Evolutionary conservation across 257 asterid genomes (phyloP).

Genomic region (Ilex aquifolium): DNA sequence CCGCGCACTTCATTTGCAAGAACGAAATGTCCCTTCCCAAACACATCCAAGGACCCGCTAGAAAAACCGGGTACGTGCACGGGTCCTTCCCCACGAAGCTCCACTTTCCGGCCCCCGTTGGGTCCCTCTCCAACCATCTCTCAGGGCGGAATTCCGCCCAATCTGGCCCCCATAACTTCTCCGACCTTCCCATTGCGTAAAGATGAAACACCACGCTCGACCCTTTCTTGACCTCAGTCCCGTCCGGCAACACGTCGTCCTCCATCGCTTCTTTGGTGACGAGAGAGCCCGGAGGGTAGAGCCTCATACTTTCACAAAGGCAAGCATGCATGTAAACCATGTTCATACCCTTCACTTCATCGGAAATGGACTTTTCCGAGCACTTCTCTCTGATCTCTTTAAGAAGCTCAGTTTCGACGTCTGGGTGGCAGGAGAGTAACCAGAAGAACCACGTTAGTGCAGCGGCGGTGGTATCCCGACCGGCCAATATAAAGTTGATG

Average conservation of each 20-base stretch:
- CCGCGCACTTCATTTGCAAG: constrained; percentile 15
- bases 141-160: constrained; percentile 2
- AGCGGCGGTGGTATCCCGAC: constrained; percentile 15
- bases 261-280: constrained; percentile 6
- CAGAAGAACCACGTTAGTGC: constrained; percentile 19
- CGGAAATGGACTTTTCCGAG: neutral
- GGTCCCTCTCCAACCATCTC: constrained; percentile 14
- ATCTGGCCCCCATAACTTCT: constrained; percentile 14
- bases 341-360: neutral
- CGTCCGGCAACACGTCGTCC: constrained; percentile 14
- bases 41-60: constrained; percentile 18
- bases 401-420: constrained; percentile 8
- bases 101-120: neutral
- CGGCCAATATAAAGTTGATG: constrained; percentile 6
- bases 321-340: constrained; percentile 14
- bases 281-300: constrained; percentile 8
- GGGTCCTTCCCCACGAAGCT: constrained; percentile 4
- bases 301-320: constrained; percentile 17
- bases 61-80: constrained; percentile 10
- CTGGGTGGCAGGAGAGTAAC: constrained; percentile 7
- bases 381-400: neutral
- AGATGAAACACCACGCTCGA: constrained; percentile 5
- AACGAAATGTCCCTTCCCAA: constrained; percentile 15
- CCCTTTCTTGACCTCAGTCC: constrained; percentile 4
- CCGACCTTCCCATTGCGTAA: constrained; percentile 19